phyloP scores from a whole-genome alignment of 805 yeast genomes.

The Candida succiphila region DNA sequence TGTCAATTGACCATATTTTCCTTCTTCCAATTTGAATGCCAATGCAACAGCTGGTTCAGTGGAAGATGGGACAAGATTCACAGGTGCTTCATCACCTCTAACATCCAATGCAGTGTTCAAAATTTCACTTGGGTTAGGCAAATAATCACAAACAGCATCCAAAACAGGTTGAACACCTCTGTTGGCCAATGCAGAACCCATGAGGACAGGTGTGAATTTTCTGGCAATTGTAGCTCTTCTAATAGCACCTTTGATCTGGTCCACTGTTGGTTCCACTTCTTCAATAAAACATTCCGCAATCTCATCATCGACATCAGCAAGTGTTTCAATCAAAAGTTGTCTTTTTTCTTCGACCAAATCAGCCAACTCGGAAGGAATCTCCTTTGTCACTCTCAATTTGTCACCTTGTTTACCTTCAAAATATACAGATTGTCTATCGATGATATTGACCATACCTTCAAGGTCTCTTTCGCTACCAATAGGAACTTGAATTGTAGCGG shows the following conservation, averaged over 20 bases:
- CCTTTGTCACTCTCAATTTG: conserved; percentile 43
- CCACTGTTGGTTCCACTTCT: conserved; percentile 77
- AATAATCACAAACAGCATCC: conserved; percentile 91
- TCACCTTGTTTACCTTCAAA: conserved; percentile 92
- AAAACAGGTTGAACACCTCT: conserved; percentile 91
- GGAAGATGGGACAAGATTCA: conserved; percentile 65
- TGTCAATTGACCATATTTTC: conserved; percentile 95
- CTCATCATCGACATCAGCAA: conserved; percentile 97
- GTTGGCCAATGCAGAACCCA: conserved; percentile 98
- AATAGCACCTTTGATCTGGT: conserved; percentile 81
- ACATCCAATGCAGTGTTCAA: conserved; percentile 84
- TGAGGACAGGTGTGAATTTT: conserved; percentile 96
- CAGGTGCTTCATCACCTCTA: conserved; percentile 51
- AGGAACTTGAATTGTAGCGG: conserved; percentile 97
- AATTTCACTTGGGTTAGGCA: conserved; percentile 93
- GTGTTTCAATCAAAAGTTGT: conserved; percentile 73
- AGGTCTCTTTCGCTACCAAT: conserved; percentile 86
- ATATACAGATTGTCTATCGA: conserved; percentile 78
- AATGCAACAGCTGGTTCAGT: conserved; percentile 83
- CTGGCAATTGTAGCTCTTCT: conserved; percentile 93
- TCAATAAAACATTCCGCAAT: conserved; percentile 89
- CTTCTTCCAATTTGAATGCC: conserved; percentile 99
- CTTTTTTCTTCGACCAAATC: conserved; percentile 89
- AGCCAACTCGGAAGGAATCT: conserved; percentile 69
- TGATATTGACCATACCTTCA: conserved; percentile 84